A percentile compares a stretch with the other conserved stretches of the same genome.
phyloP scores from a whole-genome alignment of 768 basidiomycete species.

The Pisolithus marmoratus region DNA sequence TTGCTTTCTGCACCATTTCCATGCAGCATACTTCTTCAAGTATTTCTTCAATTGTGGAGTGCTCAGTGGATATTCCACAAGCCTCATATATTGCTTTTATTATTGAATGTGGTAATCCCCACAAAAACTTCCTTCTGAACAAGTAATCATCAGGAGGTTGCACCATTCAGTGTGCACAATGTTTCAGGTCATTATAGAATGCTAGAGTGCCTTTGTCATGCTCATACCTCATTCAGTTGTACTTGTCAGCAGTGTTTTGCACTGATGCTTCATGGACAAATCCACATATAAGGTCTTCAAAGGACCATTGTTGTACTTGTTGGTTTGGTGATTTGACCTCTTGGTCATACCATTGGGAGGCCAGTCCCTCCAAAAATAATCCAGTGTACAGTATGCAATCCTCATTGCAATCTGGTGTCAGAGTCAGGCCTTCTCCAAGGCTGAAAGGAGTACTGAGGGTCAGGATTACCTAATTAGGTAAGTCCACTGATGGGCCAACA shows the following conservation, averaged over 20 bases:
- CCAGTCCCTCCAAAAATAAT: neutral
- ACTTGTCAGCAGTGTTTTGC: neutral
- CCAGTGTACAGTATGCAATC: neutral
- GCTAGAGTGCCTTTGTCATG: neutral
- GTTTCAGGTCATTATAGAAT: neutral
- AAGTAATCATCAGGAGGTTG: neutral
- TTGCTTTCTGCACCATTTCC: neutral
- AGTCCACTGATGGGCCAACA: too few relatives aligned
- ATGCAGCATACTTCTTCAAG: neutral
- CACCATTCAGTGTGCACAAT: neutral
- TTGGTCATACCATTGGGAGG: neutral
- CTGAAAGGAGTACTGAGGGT: too few relatives aligned
- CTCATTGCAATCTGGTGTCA: neutral
- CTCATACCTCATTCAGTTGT: neutral
- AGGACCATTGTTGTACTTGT: neutral
- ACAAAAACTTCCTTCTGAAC: neutral
- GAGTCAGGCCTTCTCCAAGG: too few relatives aligned
- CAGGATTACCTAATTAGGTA: too few relatives aligned
- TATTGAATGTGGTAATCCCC: neutral
- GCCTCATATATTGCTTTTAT: neutral
- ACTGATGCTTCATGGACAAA: neutral
- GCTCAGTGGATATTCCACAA: neutral
- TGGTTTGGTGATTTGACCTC: neutral
- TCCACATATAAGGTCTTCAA: neutral
- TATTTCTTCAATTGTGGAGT: neutral